Evolutionary conservation across 805 yeast genomes (phyloP).

Genomic region (Danielia reshetovae): DNA sequence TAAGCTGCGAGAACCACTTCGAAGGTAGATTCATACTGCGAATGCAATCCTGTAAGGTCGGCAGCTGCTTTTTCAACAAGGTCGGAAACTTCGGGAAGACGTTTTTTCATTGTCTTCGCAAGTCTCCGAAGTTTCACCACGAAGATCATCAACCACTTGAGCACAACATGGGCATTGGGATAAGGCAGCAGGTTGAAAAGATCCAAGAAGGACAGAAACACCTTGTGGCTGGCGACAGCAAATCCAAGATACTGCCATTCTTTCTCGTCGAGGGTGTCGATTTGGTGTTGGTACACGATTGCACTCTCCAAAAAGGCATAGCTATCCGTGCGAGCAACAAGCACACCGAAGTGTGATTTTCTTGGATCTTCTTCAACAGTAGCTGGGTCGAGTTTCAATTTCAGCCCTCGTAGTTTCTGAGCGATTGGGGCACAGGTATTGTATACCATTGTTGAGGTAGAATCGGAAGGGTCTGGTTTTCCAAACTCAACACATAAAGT

Average conservation of each 20-base stretch:
- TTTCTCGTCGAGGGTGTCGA: slow-evolving; percentile 5
- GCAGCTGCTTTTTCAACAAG: slow-evolving; percentile 6
- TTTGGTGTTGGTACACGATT: slow-evolving; percentile 8
- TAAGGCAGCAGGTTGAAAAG: slow-evolving; percentile 3
- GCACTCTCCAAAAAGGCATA: slow-evolving; percentile 2
- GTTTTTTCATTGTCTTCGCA: slow-evolving; percentile 2
- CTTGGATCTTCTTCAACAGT: background rate
- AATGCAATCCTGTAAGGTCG: slow-evolving; percentile 10
- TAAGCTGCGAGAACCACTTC: slow-evolving; percentile 15
- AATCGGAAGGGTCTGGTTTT: background rate
- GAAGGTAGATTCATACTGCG: slow-evolving; percentile 11
- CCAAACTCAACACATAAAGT: background rate
- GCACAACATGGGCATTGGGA: slow-evolving; percentile 17
- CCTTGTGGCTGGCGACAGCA: slow-evolving; percentile 7
- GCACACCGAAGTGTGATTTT: background rate
- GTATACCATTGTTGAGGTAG: background rate
- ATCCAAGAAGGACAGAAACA: slow-evolving; percentile 10
- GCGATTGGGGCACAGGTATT: background rate
- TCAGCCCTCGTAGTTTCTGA: background rate
- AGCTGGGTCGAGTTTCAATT: background rate
- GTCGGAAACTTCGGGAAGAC: slow-evolving; percentile 2
- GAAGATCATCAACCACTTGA: slow-evolving; percentile 21
- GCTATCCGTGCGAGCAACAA: background rate
- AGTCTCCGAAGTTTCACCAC: slow-evolving; percentile 15
- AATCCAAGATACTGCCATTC: slow-evolving; percentile 17